phyloP scores from a whole-genome alignment of 345 rosid genomes.

The Eucalyptus viminalis region DNA sequence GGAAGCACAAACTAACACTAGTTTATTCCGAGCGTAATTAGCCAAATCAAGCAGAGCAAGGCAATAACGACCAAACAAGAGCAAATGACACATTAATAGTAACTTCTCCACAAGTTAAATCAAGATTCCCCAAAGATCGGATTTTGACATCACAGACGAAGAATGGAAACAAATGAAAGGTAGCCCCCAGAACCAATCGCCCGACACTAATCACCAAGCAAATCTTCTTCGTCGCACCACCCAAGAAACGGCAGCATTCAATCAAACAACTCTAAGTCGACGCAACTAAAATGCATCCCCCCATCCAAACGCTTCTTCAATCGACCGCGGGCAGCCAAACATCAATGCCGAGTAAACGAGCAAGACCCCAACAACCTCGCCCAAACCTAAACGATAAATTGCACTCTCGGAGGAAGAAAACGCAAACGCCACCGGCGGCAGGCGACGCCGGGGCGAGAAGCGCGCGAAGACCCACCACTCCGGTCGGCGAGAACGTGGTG shows the following conservation, averaged over 20 bases:
- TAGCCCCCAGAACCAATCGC: neutral
- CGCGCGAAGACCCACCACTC: conserved; percentile 48
- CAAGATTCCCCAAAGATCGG: neutral
- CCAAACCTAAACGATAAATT: neutral
- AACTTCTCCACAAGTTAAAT: neutral
- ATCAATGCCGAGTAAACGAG: neutral
- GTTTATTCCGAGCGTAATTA: neutral
- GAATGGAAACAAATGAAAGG: neutral
- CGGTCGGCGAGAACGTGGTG: conserved; percentile 71
- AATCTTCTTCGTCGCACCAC: neutral
- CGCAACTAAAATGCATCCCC: neutral
- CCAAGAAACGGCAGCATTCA: neutral
- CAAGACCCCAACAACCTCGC: neutral
- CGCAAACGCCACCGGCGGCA: no score
- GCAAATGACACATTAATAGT: neutral
- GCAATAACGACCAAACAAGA: neutral
- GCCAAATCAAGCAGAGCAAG: neutral
- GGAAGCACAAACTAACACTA: neutral
- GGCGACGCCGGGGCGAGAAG: neutral
- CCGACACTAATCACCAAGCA: neutral
- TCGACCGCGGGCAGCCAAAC: neutral
- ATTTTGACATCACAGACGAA: neutral
- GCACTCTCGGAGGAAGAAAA: neutral
- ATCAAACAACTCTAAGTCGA: neutral
- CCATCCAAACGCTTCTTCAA: neutral